Evolutionary conservation across 2,329 filamentous ascomycete genomes (phyloP).

Genomic region (Erysiphe pulchra): DNA sequence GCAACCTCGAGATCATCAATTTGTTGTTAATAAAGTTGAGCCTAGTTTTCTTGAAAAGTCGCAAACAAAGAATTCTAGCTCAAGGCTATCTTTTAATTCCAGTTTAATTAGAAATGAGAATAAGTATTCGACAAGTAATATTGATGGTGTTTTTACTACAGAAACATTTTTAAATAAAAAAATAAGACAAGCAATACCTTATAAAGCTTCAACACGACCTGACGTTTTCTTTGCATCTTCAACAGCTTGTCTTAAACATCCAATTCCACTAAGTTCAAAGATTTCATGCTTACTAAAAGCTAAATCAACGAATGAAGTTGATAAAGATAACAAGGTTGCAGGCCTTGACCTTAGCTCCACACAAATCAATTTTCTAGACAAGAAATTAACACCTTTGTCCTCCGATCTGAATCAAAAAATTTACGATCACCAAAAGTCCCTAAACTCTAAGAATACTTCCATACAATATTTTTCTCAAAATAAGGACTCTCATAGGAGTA

Average conservation of each 20-base stretch:
- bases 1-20: neutral
- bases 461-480: too few species aligned
- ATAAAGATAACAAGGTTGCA: neutral
- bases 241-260: constrained; percentile 8
- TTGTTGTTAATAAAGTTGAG: neutral
- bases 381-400: neutral
- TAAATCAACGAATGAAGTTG: constrained; percentile 1
- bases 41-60: neutral
- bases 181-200: neutral
- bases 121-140: neutral
- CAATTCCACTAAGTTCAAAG: constrained; percentile 7
- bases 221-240: constrained; percentile 4
- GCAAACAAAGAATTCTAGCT: neutral
- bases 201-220: neutral
- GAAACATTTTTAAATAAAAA: neutral
- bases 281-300: constrained; percentile 6
- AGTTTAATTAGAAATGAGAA: neutral
- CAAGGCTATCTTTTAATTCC: neutral
- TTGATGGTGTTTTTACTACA: neutral
- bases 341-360: neutral
- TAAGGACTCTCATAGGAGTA: too few species aligned
- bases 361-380: neutral
- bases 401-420: too few species aligned
- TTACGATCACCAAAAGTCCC: too few species aligned
- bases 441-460: too few species aligned